Conservation (phyloP, 2,329 filamentous ascomycete species). For the Ampelomyces quisqualis region DNA sequence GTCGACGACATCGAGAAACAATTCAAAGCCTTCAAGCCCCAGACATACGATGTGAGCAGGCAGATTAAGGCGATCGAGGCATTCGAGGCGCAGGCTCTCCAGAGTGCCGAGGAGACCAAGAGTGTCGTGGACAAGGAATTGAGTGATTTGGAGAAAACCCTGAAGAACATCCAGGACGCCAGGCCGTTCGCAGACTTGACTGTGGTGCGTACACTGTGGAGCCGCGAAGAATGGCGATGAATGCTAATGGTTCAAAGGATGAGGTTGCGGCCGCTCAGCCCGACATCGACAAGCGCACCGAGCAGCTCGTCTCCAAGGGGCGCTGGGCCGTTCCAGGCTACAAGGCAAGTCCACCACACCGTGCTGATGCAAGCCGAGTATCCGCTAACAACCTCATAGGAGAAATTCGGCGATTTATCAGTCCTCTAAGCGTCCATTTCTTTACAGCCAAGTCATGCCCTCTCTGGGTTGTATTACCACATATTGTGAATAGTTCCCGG, state of each 20-base stretch:
- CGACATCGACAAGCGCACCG: constrained; percentile 96
- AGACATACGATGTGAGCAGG: constrained; percentile 85
- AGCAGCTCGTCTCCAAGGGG: constrained; percentile 92
- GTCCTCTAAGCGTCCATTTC: constrained; percentile 68
- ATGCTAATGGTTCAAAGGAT: constrained; percentile 61
- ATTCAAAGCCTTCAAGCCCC: constrained; percentile 87
- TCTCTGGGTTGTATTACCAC: constrained; percentile 43
- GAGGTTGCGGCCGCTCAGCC: constrained; percentile 92
- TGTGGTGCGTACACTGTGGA: constrained; percentile 68
- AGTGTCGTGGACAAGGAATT: constrained; percentile 92
- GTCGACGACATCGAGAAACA: constrained; percentile 97
- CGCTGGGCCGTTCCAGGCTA: constrained; percentile 98
- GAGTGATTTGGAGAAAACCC: constrained; percentile 87
- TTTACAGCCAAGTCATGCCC: constrained; percentile 32
- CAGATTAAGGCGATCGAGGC: constrained; percentile 98
- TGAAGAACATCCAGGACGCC: constrained; percentile 96
- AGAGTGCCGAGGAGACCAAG: constrained; percentile 97
- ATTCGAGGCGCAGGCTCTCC: constrained; percentile 94
- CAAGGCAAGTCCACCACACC: constrained; percentile 68
- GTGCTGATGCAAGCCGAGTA: background rate
- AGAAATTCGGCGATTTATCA: constrained; percentile 98
- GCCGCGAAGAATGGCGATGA: background rate
- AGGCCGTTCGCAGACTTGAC: constrained; percentile 96
- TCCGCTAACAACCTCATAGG: constrained; percentile 64
- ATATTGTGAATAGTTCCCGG: constrained; percentile 43